Percentiles rank a stretch among this genome's conserved stretches.
These are phyloP conservation scores for Ogataea parapolymorpha DNA, from an alignment of 805 yeast genomes.

Conservation along the genomic window DNA sequence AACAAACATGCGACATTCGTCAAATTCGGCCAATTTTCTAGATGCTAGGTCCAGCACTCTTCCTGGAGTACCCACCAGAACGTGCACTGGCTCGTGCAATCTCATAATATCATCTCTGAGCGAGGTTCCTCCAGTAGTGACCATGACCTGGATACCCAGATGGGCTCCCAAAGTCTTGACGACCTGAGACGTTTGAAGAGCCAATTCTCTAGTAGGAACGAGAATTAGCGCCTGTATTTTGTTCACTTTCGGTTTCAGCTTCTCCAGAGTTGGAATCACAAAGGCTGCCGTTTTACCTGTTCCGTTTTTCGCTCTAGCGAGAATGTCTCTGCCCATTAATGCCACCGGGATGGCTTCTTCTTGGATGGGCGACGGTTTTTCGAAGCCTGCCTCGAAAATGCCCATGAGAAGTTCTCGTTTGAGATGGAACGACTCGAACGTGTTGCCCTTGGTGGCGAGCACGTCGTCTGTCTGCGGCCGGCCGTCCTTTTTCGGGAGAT, in stretches of 20 bases:
- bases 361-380: conserved; percentile 96
- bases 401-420: conserved; percentile 97
- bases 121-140: conserved; percentile 96
- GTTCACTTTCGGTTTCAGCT: conserved; percentile 75
- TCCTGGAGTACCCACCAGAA: conserved; percentile 97
- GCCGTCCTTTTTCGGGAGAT: conserved; percentile 79
- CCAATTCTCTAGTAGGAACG: conserved; percentile 97
- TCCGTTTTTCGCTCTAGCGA: conserved; percentile 98
- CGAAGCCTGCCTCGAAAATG: conserved; percentile 97
- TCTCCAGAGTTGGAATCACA: conserved; percentile 88
- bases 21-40: conserved; percentile 80
- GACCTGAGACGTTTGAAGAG: conserved; percentile 95
- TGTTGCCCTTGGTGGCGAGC: conserved; percentile 80
- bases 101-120: conserved; percentile 92
- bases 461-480: conserved; percentile 98
- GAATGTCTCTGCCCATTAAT: conserved; percentile 88
- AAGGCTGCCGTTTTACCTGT: conserved; percentile 99
- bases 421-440: conserved; percentile 88
- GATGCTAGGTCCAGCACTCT: conserved; percentile 92
- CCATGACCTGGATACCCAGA: conserved; percentile 90
- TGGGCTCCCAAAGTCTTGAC: conserved; percentile 95
- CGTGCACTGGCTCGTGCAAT: conserved; percentile 88
- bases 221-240: conserved; percentile 89
- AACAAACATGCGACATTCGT: conserved; percentile 81
- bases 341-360: conserved; percentile 97